Evolutionary conservation across 2,329 filamentous ascomycete genomes (phyloP), one percentile per base, ranked within the genome.

Genomic region (Verticillium albo-atrum): DNA sequence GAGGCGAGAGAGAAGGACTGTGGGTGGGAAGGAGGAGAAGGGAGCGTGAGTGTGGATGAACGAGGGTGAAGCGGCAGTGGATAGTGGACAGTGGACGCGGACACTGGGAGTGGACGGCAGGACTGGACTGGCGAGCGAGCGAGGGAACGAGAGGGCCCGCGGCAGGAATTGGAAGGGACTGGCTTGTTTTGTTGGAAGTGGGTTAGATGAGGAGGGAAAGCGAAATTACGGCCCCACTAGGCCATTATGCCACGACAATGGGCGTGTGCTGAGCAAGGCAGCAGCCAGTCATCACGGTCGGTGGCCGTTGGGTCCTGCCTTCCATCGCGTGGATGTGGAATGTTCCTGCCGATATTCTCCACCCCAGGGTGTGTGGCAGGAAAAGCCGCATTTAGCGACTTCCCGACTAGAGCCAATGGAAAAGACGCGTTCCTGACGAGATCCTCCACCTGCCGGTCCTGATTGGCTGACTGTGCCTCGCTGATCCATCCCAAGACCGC

Each of bases 141-240:
- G 73, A 74, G 69, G 66, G 73, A 75, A 74, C 75, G 72, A 76
- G 75, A 75, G 70, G 63, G 64, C 65, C 63, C 62, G 60, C 59
- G 58, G 65, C 70, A 65, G 70, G 56, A 63, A 59, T 61, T 62
- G 61, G 69, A 72, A 50, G 70, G 69, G 70, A 73, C 70, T 67
- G 71, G 67, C 67, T 71, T 63, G 71, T 74, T 74, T 75, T 75
- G 71, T 74, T 74, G 72, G 72, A 75, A 72, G 73, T 70, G 68
- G 68, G 68, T 66, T 67, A 62, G 62, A 64, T 63, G 61, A 63
- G 60, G 60, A 63, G 57, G 52, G 56, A 63, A 62, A 63, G 61
- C 61, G 61, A 63, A 53, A 63, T 63, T 63, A 57, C 34, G 56
- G 58, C 59, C 56, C 61, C 61, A 63, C 62, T 58, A 6, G 42